A percentile compares a stretch with the other conserved stretches of the same genome.
These are phyloP conservation scores for Diaporthe sp. DNA, from an alignment of 2,329 filamentous ascomycete genomes.

Conservation along the genomic window DNA sequence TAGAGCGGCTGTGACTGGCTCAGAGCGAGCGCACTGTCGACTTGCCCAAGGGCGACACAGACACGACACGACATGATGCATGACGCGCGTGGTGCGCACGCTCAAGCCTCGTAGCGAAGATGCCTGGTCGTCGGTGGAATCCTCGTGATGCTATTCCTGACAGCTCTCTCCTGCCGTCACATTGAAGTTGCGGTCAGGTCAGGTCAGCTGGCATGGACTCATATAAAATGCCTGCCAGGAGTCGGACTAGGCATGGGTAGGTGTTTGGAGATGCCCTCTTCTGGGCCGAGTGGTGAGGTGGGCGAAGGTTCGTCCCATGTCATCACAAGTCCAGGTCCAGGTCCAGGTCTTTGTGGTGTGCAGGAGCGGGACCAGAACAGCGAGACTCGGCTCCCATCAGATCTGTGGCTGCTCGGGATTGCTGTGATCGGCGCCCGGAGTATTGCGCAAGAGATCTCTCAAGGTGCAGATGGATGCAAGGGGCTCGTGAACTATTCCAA, in stretches of 20 bases:
- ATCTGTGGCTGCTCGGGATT: background rate
- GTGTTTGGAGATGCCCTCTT: background rate
- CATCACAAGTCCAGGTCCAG: background rate
- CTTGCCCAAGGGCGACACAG: background rate
- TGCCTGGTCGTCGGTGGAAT: background rate
- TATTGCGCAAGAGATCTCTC: background rate
- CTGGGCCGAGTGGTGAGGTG: background rate
- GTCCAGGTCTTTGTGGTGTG: background rate
- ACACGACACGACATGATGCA: constrained; percentile 20
- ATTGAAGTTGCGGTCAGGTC: constrained; percentile 29
- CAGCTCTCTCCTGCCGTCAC: background rate
- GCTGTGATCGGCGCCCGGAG: constrained; percentile 18
- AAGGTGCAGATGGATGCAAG: constrained; percentile 23
- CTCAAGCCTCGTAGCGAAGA: constrained; percentile 1
- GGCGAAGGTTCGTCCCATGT: background rate
- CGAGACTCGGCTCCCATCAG: background rate
- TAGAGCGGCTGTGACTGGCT: constrained; percentile 28
- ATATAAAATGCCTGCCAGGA: constrained; percentile 26
- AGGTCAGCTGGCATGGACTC: background rate
- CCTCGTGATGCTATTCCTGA: constrained; percentile 9
- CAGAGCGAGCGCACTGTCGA: constrained; percentile 7
- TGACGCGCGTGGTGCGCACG: constrained; percentile 19
- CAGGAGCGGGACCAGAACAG: background rate
- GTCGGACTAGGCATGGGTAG: background rate
- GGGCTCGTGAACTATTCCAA: constrained; percentile 5